Conservation (phyloP, 495 filamentous ascomycete species). For the Staphylotrichum tortipilum region DNA sequence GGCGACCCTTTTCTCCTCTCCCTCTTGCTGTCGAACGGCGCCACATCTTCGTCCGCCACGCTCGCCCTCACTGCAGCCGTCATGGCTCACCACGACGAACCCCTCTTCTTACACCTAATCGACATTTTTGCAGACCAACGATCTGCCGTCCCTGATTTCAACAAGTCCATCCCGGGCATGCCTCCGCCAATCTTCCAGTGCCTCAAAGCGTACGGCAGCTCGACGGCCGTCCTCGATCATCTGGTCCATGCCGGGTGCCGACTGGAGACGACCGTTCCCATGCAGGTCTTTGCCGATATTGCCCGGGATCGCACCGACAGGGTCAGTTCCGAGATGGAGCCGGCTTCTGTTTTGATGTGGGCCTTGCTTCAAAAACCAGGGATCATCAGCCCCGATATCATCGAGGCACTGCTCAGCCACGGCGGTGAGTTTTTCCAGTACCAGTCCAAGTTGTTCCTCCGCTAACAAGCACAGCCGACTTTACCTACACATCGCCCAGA, state of each 20-base stretch:
- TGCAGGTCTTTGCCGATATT: conserved; percentile 8
- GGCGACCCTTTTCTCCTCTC: conserved; percentile 29
- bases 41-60: conserved; percentile 24
- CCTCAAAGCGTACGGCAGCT: conserved; percentile 21
- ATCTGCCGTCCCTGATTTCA: conserved; percentile 11
- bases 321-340: conserved; percentile 23
- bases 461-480: conserved; percentile 24
- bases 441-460: background rate
- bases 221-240: conserved; percentile 14
- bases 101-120: conserved; percentile 12
- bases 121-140: conserved; percentile 9
- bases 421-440: conserved; percentile 20
- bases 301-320: conserved; percentile 7
- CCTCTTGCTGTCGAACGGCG: conserved; percentile 26
- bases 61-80: conserved; percentile 30
- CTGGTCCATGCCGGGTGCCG: conserved; percentile 18
- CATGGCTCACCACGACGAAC: conserved; percentile 18
- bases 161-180: conserved; percentile 18
- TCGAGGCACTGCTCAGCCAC: conserved; percentile 30
- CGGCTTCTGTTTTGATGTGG: conserved; percentile 35
- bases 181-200: conserved; percentile 17
- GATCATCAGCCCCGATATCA: conserved; percentile 24
- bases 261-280: conserved; percentile 16
- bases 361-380: conserved; percentile 32
- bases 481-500: conserved; percentile 29